Base-by-base conservation (phyloP, 352 stramenopile species). In the Elongisporangium undulatum region DNA sequence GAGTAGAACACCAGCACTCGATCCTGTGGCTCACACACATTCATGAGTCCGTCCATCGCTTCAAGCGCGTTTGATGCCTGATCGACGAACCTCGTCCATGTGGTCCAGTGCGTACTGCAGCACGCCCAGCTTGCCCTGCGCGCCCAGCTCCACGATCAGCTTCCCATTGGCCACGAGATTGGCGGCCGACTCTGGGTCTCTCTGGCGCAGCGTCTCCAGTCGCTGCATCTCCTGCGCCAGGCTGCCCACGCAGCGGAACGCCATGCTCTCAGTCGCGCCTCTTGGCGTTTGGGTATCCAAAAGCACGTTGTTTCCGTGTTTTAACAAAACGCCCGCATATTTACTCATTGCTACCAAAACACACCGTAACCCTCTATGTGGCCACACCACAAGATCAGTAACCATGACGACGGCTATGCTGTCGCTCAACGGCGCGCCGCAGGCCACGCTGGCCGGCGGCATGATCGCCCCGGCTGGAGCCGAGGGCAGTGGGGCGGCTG, bases 111-210 rank as follows among this genome's bases (percentile, higher is more conserved):
- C 71, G 53, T 61, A 74, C 39, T 84, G 69, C 15, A 91, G 41
- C 58, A 79, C 77, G 16, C 74, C 69, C 39, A 91, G 23, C 26
- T 83, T 68, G n/a, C 82, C 75, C 4, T 76, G 53, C 21, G 53
- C 52, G 10, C 68, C 74, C 56, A 79, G 82, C 34, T 79, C 63
- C 29, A 91, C 67, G 5, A 89, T 61, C 17, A 91, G 59, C 65
- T 87, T 78, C 49, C 82, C 79, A 55, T 91, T 91, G 58, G 70
- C 72, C 23, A 91, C 64, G 16, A 87, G 54, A 29, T 82, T 85
- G 21, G 67, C 61, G 17, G 79, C 76, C 49, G 82, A 87, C 61
- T 84, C 67, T 12, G 77, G 66, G 52, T 87, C 75, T 21, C 55
- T 51, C 34, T 67, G 54, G 15, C 68, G 64, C 65, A 91, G 67